Conservation (phyloP, 495 filamentous ascomycete species). For the Paragyromitra xinjiangensis region DNA sequence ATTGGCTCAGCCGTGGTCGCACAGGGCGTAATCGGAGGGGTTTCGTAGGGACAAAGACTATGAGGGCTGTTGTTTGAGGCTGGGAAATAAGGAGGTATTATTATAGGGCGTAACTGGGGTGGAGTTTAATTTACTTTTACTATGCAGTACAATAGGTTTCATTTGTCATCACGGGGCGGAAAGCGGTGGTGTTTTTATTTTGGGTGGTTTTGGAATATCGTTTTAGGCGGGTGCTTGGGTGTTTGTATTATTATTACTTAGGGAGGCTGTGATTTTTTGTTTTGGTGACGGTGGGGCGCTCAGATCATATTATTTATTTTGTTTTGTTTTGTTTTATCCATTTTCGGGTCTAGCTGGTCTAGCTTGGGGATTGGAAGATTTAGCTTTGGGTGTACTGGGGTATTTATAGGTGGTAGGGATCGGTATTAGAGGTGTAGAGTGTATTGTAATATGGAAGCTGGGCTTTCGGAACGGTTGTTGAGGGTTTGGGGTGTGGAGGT, state of each 20-base stretch:
- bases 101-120: not conserved
- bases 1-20: constrained; percentile 91
- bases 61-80: constrained; percentile 39
- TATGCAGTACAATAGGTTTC: not conserved
- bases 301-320: not conserved
- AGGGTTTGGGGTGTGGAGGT: not conserved
- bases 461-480: not conserved
- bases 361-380: not conserved
- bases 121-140: not conserved
- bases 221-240: constrained; percentile 6
- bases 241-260: not conserved
- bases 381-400: not conserved
- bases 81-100: not conserved
- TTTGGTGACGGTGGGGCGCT: not conserved
- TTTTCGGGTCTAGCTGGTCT: not conserved
- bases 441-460: not conserved
- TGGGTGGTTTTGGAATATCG: not conserved
- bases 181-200: not conserved
- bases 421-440: not conserved
- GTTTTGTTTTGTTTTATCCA: not conserved
- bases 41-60: constrained; percentile 74
- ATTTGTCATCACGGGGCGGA: not conserved
- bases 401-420: not conserved
- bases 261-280: not conserved
- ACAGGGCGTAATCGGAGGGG: constrained; percentile 89